Conservation (phyloP, 345 rosid species). For the Durio zibethinus region DNA sequence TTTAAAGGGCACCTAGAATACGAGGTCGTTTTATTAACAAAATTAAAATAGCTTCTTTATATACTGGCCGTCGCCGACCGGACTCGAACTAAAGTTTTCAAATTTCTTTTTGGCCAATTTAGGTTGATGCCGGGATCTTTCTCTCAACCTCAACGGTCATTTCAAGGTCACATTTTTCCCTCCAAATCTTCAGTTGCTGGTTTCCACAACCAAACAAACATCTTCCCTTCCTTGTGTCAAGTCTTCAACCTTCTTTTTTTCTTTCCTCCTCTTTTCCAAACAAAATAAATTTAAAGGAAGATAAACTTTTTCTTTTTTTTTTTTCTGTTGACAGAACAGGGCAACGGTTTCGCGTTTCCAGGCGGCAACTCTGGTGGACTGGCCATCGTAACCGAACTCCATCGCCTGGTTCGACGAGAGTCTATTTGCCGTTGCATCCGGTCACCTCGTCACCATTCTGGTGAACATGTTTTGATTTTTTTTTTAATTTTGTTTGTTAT, state of each 20-base stretch:
- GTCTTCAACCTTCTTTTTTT: background rate
- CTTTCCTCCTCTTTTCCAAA: background rate
- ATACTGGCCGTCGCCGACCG: conserved; percentile 13
- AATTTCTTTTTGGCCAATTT: too few species aligned
- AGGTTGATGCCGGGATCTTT: conserved; percentile 23
- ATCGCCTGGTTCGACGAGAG: conserved; percentile 94
- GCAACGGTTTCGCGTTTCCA: conserved; percentile 80
- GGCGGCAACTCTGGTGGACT: conserved; percentile 66
- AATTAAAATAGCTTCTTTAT: background rate
- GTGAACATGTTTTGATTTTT: conserved; percentile 30
- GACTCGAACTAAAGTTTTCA: conserved; percentile 75
- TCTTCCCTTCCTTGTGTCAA: background rate
- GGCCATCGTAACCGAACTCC: conserved; percentile 75
- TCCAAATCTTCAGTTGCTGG: conserved; percentile 25
- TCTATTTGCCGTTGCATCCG: conserved; percentile 82
- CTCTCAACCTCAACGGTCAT: background rate
- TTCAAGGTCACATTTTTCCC: conserved; percentile 29
- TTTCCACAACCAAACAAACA: background rate
- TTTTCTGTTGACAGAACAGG: background rate
- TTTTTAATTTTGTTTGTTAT: background rate
- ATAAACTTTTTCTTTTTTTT: too few species aligned
- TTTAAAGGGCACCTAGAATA: background rate
- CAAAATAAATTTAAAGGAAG: background rate
- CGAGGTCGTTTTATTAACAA: background rate
- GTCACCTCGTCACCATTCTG: conserved; percentile 77